Evolutionary conservation across 768 basidiomycete genomes (phyloP).

Genomic region (Rubroboletus pulcherrimus): DNA sequence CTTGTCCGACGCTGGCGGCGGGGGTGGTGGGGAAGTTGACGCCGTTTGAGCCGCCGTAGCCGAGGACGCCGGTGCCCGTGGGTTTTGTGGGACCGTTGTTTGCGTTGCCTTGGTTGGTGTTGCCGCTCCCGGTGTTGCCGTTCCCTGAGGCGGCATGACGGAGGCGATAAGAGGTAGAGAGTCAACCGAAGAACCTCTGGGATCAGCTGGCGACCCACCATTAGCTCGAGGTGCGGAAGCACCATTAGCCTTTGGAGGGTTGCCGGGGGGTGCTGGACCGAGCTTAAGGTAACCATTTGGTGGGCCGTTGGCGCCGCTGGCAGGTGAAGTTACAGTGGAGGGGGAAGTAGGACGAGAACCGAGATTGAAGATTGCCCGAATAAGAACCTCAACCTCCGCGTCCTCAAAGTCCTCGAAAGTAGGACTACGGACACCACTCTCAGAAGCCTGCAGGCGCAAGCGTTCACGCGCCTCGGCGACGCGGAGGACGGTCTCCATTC

Average conservation of each 20-base stretch:
- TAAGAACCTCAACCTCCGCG: slow-evolving; percentile 20
- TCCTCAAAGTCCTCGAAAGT: slow-evolving; percentile 33
- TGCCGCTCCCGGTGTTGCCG: neutral
- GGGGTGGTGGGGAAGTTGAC: neutral
- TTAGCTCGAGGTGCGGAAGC: slow-evolving; percentile 20
- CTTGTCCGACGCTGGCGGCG: slow-evolving; percentile 1
- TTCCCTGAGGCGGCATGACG: slow-evolving; percentile 11
- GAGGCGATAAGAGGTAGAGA: slow-evolving; percentile 17
- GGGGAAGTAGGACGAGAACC: slow-evolving; percentile 28
- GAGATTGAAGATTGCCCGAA: slow-evolving; percentile 29
- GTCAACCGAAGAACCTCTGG: slow-evolving; percentile 23
- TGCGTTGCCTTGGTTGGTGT: neutral
- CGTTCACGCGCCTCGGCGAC: slow-evolving; percentile 40
- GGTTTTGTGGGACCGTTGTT: neutral
- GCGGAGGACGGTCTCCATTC: slow-evolving; percentile 36
- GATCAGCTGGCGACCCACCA: slow-evolving; percentile 32
- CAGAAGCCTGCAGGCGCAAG: slow-evolving; percentile 33
- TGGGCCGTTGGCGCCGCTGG: slow-evolving; percentile 13
- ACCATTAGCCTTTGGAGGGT: slow-evolving; percentile 22
- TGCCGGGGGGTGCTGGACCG: slow-evolving; percentile 14
- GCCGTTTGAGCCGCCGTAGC: neutral
- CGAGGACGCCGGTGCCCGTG: neutral
- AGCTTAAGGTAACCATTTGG: slow-evolving; percentile 17
- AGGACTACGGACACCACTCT: slow-evolving; percentile 30
- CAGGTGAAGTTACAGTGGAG: neutral